These are phyloP conservation scores for Helichrysum umbraculigerum DNA, from an alignment of 129 eudicot species.

Conservation along the genomic window DNA sequence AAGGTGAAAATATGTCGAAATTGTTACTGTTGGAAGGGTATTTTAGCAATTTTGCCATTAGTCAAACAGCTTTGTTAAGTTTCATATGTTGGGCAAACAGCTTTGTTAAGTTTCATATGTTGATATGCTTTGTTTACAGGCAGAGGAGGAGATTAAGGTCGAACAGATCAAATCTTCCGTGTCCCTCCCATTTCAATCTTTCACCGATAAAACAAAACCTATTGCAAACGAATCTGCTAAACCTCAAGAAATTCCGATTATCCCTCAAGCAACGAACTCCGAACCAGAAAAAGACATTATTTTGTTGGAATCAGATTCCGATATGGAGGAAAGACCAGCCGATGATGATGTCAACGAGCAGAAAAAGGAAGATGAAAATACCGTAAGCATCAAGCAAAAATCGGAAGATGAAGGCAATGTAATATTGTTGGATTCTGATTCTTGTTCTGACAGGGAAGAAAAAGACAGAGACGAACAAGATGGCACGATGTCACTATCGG, in stretches of 20 bases:
- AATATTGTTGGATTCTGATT: conserved; percentile 41
- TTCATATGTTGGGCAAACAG: background rate
- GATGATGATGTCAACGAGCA: conserved; percentile 30
- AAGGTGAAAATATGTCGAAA: conserved; percentile 35
- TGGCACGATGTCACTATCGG: conserved; percentile 62
- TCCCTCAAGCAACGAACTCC: conserved; percentile 19
- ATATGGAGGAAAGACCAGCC: conserved; percentile 23
- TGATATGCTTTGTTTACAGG: conserved; percentile 38
- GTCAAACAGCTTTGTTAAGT: conserved; percentile 6
- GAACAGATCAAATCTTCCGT: conserved; percentile 60
- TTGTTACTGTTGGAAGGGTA: conserved; percentile 7
- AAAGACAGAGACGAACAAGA: conserved; percentile 44
- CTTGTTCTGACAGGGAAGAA: conserved; percentile 28
- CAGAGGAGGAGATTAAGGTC: conserved; percentile 48
- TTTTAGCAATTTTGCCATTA: conserved; percentile 10
- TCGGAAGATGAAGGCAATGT: conserved; percentile 39
- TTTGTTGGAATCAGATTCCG: conserved; percentile 43
- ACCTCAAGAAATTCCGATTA: conserved; percentile 24
- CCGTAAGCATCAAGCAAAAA: conserved; percentile 26
- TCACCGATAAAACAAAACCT: conserved; percentile 32
- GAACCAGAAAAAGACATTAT: conserved; percentile 38
- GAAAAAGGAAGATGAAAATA: conserved; percentile 36
- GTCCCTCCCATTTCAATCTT: conserved; percentile 63
- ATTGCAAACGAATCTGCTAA: conserved; percentile 33
- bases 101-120: background rate